Base-by-base conservation (phyloP, 495 filamentous ascomycete genomes). In the Aspergillus carlsbadensis region DNA sequence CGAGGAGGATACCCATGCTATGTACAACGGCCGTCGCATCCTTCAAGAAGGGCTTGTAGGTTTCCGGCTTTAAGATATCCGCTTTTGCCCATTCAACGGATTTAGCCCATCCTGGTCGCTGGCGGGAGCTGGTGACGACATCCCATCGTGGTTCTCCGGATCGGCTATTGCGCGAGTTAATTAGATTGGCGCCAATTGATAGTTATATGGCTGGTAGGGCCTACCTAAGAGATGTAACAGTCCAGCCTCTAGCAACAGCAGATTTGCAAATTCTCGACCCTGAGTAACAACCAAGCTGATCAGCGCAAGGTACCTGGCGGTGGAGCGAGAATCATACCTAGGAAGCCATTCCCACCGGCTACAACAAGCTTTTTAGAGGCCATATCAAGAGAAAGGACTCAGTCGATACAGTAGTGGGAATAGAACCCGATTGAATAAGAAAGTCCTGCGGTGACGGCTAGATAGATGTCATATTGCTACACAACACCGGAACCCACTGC, bases 341-440 rank as follows among this genome's bases (percentile, higher is more conserved):
- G 72, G 68, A 98, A 98, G n/a, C 94, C 94, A 65, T 86, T 96
- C 50, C 94, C 94, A 50, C 94, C 94, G 46, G 88, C 93, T 45
- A 98, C 92, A 36, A 98, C 84, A 13, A 98, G 72, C 65, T 81
- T 83, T 74, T 88, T 94, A 45, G 81, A 61, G 14, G 79, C 67
- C 73, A 80, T 80, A 2, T 65, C 13, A 10, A 35, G 2, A 54
- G 8, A 11, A 26, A 34, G 10, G 41, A 1, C 21, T 14, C 36
- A 45, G n/a, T 11, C 24, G 24, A 20, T 29, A 26, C 0, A 52
- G 31, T 41, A 20, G 26, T 29, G 13, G 22, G 21, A 21, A 14
- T 21, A 24, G 21, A 18, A 35, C 11, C 11, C 18, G 53, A 29
- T 17, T 11, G 14, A 21, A 21, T 34, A 36, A 33, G 18, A 35